phyloP scores from a whole-genome alignment of 257 asterid genomes.

The Petrea volubilis region DNA sequence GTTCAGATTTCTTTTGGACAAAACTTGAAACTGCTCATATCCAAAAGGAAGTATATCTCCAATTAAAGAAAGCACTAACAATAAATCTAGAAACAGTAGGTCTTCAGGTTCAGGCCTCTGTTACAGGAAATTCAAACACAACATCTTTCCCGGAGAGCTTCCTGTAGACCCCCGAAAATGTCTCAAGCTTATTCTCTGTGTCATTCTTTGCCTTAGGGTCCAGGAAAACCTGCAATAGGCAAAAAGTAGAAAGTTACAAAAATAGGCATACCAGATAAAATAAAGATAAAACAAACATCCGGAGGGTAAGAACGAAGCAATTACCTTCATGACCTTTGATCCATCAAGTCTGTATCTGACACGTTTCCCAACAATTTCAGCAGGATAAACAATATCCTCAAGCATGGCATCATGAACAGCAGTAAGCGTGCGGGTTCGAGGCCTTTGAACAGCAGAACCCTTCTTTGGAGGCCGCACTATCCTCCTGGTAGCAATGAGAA shows the following conservation, averaged over 20 bases:
- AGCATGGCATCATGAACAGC: slow-evolving; percentile 85
- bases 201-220: slow-evolving; percentile 59
- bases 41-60: background rate
- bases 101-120: slow-evolving; percentile 40
- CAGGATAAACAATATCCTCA: slow-evolving; percentile 84
- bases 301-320: background rate
- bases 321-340: slow-evolving; percentile 83
- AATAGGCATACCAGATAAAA: background rate
- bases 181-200: slow-evolving; percentile 55
- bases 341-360: slow-evolving; percentile 72
- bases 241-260: background rate
- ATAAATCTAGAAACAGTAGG: slow-evolving; percentile 19
- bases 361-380: slow-evolving; percentile 85
- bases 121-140: slow-evolving; percentile 48
- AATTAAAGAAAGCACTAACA: slow-evolving; percentile 4
- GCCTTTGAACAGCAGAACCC: slow-evolving; percentile 86
- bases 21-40: slow-evolving; percentile 28
- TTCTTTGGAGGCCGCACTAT: slow-evolving; percentile 85
- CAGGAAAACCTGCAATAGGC: slow-evolving; percentile 40
- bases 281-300: background rate
- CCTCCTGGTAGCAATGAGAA: slow-evolving; percentile 77
- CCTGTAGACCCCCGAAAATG: slow-evolving; percentile 62
- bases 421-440: slow-evolving; percentile 85
- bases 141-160: slow-evolving; percentile 66
- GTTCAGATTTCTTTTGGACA: slow-evolving; percentile 14